Conservation (phyloP, 2,329 filamentous ascomycete species). For the Fusarium virguliforme region DNA sequence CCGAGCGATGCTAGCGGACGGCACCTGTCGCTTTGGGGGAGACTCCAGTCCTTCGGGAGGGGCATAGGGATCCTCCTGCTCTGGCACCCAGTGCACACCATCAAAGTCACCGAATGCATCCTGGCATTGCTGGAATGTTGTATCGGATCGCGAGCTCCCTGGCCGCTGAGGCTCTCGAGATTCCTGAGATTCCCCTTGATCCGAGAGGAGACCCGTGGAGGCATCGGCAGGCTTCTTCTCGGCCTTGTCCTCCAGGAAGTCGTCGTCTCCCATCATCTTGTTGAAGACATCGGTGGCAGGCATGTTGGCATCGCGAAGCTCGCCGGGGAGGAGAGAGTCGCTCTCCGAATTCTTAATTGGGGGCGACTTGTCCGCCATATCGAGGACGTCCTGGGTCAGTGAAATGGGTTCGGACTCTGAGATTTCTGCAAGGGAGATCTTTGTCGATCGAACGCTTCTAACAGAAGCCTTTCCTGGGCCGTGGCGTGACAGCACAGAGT, state of each 20-base stretch:
- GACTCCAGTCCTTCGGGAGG: constrained; percentile 38
- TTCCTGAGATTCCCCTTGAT: constrained; percentile 40
- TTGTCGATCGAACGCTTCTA: constrained; percentile 66
- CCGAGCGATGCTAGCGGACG: constrained; percentile 52
- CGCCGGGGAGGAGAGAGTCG: constrained; percentile 57
- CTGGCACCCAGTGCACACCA: constrained; percentile 80
- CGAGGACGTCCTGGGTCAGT: constrained; percentile 67
- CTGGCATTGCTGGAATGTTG: constrained; percentile 77
- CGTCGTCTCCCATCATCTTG: constrained; percentile 53
- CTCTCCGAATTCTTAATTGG: constrained; percentile 60
- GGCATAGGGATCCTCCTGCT: constrained; percentile 55
- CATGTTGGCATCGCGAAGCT: constrained; percentile 55
- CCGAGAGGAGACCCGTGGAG: constrained; percentile 27
- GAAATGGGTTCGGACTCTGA: constrained; percentile 70
- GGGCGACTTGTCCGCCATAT: constrained; percentile 66
- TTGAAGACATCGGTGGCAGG: constrained; percentile 55
- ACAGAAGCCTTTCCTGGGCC: constrained; percentile 71
- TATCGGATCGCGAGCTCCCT: constrained; percentile 68
- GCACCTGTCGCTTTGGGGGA: constrained; percentile 49
- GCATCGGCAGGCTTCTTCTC: constrained; percentile 28
- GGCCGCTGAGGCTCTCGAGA: constrained; percentile 49
- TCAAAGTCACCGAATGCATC: constrained; percentile 86
- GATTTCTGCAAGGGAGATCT: constrained; percentile 70
- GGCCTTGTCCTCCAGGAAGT: constrained; percentile 37
- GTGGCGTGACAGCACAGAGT: constrained; percentile 63